A percentile compares a stretch with the other conserved stretches of the same genome.
Evolutionary conservation across 192 early-diverging fungal species (phyloP).

Genomic region (Powellomyces hirtus): DNA sequence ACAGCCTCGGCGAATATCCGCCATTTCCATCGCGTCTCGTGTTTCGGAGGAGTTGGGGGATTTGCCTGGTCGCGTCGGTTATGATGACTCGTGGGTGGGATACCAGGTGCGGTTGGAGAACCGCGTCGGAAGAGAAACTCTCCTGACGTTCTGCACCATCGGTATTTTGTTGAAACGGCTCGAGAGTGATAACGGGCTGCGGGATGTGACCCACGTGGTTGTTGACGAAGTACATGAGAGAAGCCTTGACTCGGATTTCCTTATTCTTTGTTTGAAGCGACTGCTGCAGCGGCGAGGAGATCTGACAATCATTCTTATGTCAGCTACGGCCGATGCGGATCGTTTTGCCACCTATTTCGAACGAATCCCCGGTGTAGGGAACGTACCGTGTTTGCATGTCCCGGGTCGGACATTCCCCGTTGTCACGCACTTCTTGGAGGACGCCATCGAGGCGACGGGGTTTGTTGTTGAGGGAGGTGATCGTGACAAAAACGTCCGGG

Average conservation of each 20-base stretch:
- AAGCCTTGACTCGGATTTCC: constrained; percentile 71
- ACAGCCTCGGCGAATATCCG: constrained; percentile 73
- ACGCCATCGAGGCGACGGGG: constrained; percentile 58
- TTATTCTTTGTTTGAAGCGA: constrained; percentile 61
- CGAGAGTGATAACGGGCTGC: constrained; percentile 57
- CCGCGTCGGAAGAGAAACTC: constrained; percentile 47
- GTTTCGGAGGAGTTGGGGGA: constrained; percentile 76
- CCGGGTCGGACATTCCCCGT: constrained; percentile 60
- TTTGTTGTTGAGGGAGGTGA: constrained; percentile 28
- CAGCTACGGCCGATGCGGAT: constrained; percentile 68
- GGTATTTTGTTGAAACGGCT: constrained; percentile 70
- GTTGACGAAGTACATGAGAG: constrained; percentile 83
- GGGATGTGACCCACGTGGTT: constrained; percentile 65
- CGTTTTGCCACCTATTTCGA: constrained; percentile 50
- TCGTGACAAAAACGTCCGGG: constrained; percentile 41
- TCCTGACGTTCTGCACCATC: constrained; percentile 72
- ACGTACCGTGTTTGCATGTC: constrained; percentile 45
- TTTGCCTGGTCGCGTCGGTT: constrained; percentile 40
- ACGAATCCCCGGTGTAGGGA: not conserved
- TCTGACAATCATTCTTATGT: constrained; percentile 64
- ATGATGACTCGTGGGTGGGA: constrained; percentile 57
- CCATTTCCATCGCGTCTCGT: constrained; percentile 74
- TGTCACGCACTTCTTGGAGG: constrained; percentile 57
- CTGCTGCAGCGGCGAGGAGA: constrained; percentile 35
- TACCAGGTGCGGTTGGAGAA: constrained; percentile 74